Conservation (phyloP, 345 rosid genomes). For the Populus euphratica region DNA sequence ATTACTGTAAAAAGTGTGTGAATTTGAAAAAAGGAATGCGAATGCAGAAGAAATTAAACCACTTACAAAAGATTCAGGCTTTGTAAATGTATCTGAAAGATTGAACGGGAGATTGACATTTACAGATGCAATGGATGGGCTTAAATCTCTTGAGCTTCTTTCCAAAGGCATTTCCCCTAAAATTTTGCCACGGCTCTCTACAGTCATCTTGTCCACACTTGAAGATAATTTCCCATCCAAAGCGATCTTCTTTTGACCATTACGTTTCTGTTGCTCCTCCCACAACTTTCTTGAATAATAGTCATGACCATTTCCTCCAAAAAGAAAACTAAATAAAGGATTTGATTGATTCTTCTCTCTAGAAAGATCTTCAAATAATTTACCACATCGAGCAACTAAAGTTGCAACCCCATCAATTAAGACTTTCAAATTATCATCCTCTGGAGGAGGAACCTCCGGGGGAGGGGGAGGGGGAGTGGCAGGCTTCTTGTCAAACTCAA, state of each 20-base stretch:
- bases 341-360: slow-evolving; percentile 85
- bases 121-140: slow-evolving; percentile 41
- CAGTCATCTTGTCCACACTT: slow-evolving; percentile 62
- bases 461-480: slow-evolving; percentile 40
- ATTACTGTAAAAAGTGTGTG: not conserved
- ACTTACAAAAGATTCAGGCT: slow-evolving; percentile 68
- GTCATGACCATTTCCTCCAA: slow-evolving; percentile 77
- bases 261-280: slow-evolving; percentile 77
- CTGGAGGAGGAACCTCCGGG: slow-evolving; percentile 77
- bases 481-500: slow-evolving; percentile 43
- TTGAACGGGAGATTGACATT: slow-evolving; percentile 58
- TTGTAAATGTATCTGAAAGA: slow-evolving; percentile 83
- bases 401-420: slow-evolving; percentile 89
- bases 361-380: slow-evolving; percentile 90
- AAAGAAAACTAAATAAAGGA: slow-evolving; percentile 81
- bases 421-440: slow-evolving; percentile 63
- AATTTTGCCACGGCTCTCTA: slow-evolving; percentile 78
- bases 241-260: slow-evolving; percentile 44
- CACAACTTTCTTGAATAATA: slow-evolving; percentile 81
- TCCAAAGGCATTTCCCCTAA: slow-evolving; percentile 88
- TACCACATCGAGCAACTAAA: slow-evolving; percentile 92
- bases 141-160: slow-evolving; percentile 52
- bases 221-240: slow-evolving; percentile 52
- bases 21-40: not conserved
- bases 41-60: slow-evolving; percentile 15